Percentiles rank a stretch among this genome's conserved stretches.
Conservation (phyloP, 1,139 yeast genomes). For the Hanseniaspora uvarum region DNA sequence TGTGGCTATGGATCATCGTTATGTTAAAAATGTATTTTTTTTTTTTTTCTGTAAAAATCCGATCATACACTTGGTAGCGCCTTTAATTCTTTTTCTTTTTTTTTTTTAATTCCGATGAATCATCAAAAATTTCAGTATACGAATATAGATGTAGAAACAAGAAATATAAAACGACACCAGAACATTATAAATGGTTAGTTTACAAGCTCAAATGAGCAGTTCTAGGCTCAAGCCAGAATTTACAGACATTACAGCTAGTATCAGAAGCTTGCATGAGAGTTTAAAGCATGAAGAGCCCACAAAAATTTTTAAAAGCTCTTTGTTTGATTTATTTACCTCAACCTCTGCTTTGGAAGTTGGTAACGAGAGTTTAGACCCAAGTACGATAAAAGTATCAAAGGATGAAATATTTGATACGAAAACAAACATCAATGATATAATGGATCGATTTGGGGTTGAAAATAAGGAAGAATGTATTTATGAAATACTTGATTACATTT, state of each 20-base stretch:
- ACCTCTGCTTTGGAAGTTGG: constrained; percentile 62
- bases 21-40: no score
- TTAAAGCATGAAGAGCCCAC: constrained; percentile 32
- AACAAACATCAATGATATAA: neutral
- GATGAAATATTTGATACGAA: constrained; percentile 34
- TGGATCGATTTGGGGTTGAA: constrained; percentile 21
- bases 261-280: constrained; percentile 30
- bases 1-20: no score
- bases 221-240: neutral
- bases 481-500: constrained; percentile 40
- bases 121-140: neutral
- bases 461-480: constrained; percentile 32
- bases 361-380: constrained; percentile 56
- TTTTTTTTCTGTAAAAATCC: neutral
- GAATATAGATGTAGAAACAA: neutral
- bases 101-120: no score
- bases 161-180: neutral
- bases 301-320: constrained; percentile 43
- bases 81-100: neutral
- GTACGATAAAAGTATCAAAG: constrained; percentile 34
- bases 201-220: neutral
- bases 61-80: neutral
- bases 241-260: constrained; percentile 37
- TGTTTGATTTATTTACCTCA: constrained; percentile 57
- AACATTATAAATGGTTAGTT: neutral